Percentiles rank a stretch among this genome's conserved stretches.
Conservation (phyloP, 1,284 basidiomycete genomes). For the Fomitopsis pinicola region DNA sequence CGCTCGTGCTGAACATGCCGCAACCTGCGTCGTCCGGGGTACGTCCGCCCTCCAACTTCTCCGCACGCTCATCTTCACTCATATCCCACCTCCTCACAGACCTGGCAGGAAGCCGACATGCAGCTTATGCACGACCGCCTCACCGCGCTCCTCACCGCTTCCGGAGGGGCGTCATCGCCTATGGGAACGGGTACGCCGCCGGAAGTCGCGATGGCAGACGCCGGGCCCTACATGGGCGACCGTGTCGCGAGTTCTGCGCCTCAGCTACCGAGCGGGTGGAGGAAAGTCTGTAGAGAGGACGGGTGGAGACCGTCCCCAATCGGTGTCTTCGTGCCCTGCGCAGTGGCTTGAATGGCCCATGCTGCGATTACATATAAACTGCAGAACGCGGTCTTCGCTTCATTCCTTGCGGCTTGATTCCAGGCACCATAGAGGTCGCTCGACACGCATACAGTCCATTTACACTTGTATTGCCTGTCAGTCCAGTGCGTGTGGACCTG, state of each 20-base stretch:
- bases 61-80: background rate
- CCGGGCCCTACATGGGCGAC: background rate
- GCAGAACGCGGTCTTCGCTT: no score
- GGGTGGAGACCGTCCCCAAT: slow-evolving; percentile 65
- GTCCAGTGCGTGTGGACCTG: no score
- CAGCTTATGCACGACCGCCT: slow-evolving; percentile 54
- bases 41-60: background rate
- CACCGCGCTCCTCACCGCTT: slow-evolving; percentile 28
- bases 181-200: background rate
- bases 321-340: slow-evolving; percentile 39
- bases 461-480: no score
- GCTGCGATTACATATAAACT: no score
- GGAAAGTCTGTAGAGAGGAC: slow-evolving; percentile 33
- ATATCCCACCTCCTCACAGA: slow-evolving; percentile 20
- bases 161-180: background rate
- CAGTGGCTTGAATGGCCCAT: background rate
- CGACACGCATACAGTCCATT: no score
- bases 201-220: background rate
- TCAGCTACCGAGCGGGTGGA: slow-evolving; percentile 45
- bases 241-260: background rate
- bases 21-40: background rate
- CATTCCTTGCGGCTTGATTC: no score
- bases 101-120: slow-evolving; percentile 47
- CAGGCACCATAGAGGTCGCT: no score
- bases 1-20: slow-evolving; percentile 14